These are phyloP conservation scores for Lathyrus oleraceus DNA, from an alignment of 306 rosid species.

Conservation along the genomic window DNA sequence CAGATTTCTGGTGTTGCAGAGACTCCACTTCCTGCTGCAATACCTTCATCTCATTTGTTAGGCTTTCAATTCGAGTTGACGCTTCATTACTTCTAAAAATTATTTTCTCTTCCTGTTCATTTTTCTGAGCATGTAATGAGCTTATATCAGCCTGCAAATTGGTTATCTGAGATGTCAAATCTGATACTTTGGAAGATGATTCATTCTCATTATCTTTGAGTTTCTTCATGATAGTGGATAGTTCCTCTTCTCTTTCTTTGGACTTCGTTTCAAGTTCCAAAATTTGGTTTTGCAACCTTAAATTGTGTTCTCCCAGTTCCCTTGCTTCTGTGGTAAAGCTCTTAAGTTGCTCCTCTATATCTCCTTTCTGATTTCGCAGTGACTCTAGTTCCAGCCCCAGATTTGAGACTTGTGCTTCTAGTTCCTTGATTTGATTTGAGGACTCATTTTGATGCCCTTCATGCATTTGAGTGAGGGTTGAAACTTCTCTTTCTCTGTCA, in stretches of 20 bases:
- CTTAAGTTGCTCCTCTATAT: neutral
- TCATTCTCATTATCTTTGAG: constrained; percentile 56
- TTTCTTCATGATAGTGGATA: constrained; percentile 51
- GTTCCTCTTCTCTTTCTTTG: constrained; percentile 59
- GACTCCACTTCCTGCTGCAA: constrained; percentile 65
- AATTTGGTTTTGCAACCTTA: constrained; percentile 45
- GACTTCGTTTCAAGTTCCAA: constrained; percentile 52
- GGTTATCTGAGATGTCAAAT: constrained; percentile 59
- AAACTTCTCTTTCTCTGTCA: too few species aligned
- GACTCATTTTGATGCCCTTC: too few species aligned
- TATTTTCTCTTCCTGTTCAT: constrained; percentile 61
- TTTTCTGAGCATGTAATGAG: constrained; percentile 50
- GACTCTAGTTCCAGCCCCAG: too few species aligned
- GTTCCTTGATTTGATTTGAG: too few species aligned
- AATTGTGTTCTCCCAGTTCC: constrained; percentile 52
- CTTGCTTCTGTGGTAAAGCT: constrained; percentile 41
- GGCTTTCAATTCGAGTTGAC: constrained; percentile 49
- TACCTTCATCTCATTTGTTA: constrained; percentile 51
- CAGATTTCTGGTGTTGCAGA: constrained; percentile 49
- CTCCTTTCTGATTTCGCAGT: too few species aligned
- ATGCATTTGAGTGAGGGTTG: too few species aligned
- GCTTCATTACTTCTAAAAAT: constrained; percentile 55
- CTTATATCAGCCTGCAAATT: constrained; percentile 49
- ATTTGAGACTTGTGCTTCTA: too few species aligned
- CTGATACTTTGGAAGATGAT: constrained; percentile 51